Conservation (phyloP, 371 early-diverging fungal genomes). For the Apophysomyces variabilis region DNA sequence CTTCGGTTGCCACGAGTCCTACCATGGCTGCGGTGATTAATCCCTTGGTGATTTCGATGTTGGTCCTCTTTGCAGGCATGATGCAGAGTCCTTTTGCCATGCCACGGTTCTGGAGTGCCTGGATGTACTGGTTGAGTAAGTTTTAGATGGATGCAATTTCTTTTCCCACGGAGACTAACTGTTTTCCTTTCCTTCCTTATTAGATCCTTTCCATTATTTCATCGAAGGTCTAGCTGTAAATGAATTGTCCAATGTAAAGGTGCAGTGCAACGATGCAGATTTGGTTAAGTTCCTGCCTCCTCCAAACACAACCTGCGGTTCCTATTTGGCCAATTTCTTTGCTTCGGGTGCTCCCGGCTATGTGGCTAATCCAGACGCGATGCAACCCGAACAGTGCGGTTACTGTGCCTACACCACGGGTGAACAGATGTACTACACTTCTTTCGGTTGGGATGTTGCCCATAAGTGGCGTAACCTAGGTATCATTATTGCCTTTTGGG, state of each 20-base stretch:
- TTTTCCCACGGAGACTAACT: neutral
- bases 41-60: slow-evolving; percentile 59
- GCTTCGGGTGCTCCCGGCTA: slow-evolving; percentile 48
- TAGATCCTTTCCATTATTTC: slow-evolving; percentile 64
- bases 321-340: slow-evolving; percentile 56
- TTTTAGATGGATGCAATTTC: neutral
- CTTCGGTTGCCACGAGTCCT: slow-evolving; percentile 57
- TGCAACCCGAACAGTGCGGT: slow-evolving; percentile 42
- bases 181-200: neutral
- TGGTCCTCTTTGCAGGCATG: slow-evolving; percentile 64
- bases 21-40: slow-evolving; percentile 60
- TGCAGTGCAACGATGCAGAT: slow-evolving; percentile 51
- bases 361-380: slow-evolving; percentile 44
- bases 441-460: slow-evolving; percentile 26
- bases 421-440: slow-evolving; percentile 46
- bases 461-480: slow-evolving; percentile 70
- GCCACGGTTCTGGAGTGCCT: slow-evolving; percentile 66
- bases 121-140: slow-evolving; percentile 64
- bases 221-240: slow-evolving; percentile 67
- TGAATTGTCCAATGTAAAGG: slow-evolving; percentile 50
- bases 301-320: slow-evolving; percentile 53
- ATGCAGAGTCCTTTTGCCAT: slow-evolving; percentile 55
- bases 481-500: slow-evolving; percentile 50
- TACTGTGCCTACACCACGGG: slow-evolving; percentile 61
- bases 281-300: slow-evolving; percentile 53